Percentiles rank a stretch among this genome's conserved stretches.
Evolutionary conservation across 106 monocot species (phyloP).

Genomic region (Triglochin maritima): DNA sequence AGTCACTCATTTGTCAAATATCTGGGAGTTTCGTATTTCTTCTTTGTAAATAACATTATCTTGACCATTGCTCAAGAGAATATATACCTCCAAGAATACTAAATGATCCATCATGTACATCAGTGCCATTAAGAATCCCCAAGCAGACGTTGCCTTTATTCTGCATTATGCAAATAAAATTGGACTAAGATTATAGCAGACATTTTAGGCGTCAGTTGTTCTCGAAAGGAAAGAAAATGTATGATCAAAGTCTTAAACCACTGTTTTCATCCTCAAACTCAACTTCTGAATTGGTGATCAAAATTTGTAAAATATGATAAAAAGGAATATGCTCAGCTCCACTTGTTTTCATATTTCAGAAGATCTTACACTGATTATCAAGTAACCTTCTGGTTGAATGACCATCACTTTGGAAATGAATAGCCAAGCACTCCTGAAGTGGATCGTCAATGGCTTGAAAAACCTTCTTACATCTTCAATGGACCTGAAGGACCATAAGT

Average conservation of each 20-base stretch:
- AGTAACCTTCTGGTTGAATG: conserved; percentile 74
- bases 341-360: no score
- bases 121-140: conserved; percentile 68
- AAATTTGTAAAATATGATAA: not conserved
- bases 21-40: not conserved
- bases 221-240: no score
- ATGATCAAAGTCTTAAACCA: no score
- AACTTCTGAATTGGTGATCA: not conserved
- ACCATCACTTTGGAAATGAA: conserved; percentile 36
- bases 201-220: no score
- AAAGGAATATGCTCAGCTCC: not conserved
- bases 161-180: conserved; percentile 24
- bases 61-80: not conserved
- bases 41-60: not conserved
- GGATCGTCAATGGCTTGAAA: conserved; percentile 65
- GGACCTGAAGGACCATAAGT: conserved; percentile 33
- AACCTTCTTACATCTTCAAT: conserved; percentile 52
- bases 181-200: no score
- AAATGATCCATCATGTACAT: conserved; percentile 49
- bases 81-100: conserved; percentile 74
- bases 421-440: conserved; percentile 56
- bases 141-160: conserved; percentile 67
- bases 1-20: no score
- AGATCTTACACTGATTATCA: conserved; percentile 53
- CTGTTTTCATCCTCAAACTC: not conserved